Percentiles rank a stretch among this genome's conserved stretches.
Evolutionary conservation across 208 protist genomes (phyloP).

Genomic region (Plasmodiophora brassicae): DNA sequence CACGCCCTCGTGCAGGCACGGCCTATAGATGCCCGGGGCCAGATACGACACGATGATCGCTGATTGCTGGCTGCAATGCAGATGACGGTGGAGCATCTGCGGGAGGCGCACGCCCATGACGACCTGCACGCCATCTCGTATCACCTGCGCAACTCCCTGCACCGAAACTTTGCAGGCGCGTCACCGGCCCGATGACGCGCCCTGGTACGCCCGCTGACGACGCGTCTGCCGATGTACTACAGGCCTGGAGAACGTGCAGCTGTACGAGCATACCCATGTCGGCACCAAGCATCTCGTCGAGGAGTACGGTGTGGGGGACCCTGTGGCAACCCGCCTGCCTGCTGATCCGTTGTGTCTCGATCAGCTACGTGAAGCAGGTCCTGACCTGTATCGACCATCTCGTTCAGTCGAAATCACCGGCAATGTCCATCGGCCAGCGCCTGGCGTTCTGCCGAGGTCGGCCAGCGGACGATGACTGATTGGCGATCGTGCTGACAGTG

Average conservation of each 20-base stretch:
- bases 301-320: not conserved
- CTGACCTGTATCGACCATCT: not conserved
- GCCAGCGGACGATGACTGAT: too few species aligned
- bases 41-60: not conserved
- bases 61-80: not conserved
- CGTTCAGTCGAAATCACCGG: not conserved
- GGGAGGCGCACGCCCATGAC: not conserved
- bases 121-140: not conserved
- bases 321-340: not conserved
- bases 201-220: too few species aligned
- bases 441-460: not conserved
- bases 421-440: not conserved
- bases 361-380: slow-evolving; percentile 13
- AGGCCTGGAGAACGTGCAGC: slow-evolving; percentile 22
- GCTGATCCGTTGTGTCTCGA: not conserved
- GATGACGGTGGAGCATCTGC: not conserved
- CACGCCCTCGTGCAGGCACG: not conserved
- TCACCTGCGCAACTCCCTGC: slow-evolving; percentile 8
- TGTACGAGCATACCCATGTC: slow-evolving; percentile 22
- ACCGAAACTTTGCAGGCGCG: slow-evolving; percentile 9
- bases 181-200: too few species aligned
- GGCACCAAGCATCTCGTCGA: slow-evolving; percentile 11
- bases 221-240: too few species aligned
- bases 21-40: not conserved
- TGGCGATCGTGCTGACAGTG: too few species aligned